A percentile compares a stretch with the other conserved stretches of the same genome.
These are phyloP conservation scores for Boeremia lycopersici DNA, from an alignment of 2,329 filamentous ascomycete genomes.

Conservation along the genomic window DNA sequence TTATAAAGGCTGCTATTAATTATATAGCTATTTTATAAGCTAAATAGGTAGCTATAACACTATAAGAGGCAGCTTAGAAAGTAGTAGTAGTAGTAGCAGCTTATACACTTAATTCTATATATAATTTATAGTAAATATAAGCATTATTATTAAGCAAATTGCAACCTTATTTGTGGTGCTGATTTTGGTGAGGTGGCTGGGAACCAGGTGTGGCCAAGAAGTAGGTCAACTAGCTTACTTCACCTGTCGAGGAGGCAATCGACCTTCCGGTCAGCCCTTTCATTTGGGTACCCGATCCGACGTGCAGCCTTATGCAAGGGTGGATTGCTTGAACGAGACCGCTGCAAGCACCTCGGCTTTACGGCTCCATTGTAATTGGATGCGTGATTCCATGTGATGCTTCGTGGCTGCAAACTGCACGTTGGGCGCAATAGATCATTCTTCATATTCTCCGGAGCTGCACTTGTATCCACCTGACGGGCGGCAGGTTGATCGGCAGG, in stretches of 20 bases:
- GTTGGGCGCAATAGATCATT: slow-evolving; percentile 2
- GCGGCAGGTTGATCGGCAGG: neutral
- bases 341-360: neutral
- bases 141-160: too few relatives aligned
- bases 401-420: neutral
- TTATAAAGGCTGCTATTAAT: too few relatives aligned
- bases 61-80: too few relatives aligned
- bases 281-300: neutral
- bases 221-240: neutral
- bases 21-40: too few relatives aligned
- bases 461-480: neutral
- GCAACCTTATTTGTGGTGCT: too few relatives aligned
- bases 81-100: too few relatives aligned
- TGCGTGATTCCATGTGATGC: neutral
- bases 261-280: slow-evolving; percentile 1
- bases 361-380: neutral
- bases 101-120: too few relatives aligned
- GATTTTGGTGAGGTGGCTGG: too few relatives aligned
- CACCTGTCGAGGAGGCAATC: neutral
- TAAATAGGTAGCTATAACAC: too few relatives aligned
- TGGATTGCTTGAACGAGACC: neutral
- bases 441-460: neutral
- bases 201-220: too few relatives aligned
- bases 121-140: too few relatives aligned
- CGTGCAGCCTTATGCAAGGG: slow-evolving; percentile 4